These are phyloP conservation scores for Dissophora ornata DNA, from an alignment of 192 early-diverging fungal genomes.

Conservation along the genomic window DNA sequence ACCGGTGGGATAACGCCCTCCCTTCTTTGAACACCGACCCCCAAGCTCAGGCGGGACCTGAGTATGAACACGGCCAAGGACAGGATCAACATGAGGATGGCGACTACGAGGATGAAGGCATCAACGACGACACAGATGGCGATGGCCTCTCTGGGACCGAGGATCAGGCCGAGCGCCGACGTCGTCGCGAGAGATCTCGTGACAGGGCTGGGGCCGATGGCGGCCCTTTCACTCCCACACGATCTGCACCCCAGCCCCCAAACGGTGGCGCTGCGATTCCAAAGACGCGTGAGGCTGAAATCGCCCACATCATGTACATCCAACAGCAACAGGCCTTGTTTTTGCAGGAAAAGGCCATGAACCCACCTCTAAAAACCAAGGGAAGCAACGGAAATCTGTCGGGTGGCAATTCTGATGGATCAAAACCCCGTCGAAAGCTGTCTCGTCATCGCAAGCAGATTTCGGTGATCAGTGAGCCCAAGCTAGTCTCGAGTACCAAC, in stretches of 20 bases:
- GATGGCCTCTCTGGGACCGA: slow-evolving; percentile 48
- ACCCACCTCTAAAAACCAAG: slow-evolving; percentile 33
- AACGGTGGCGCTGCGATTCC: slow-evolving; percentile 10
- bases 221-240: slow-evolving; percentile 31
- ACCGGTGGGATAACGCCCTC: slow-evolving; percentile 30
- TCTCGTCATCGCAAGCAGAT: slow-evolving; percentile 51
- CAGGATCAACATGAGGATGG: slow-evolving; percentile 52
- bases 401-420: slow-evolving; percentile 28
- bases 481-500: slow-evolving; percentile 40
- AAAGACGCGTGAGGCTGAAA: slow-evolving; percentile 44
- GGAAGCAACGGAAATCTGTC: slow-evolving; percentile 49
- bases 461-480: slow-evolving; percentile 49
- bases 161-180: slow-evolving; percentile 26
- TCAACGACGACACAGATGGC: slow-evolving; percentile 47
- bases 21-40: slow-evolving; percentile 5
- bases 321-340: slow-evolving; percentile 53
- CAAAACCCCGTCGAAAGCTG: slow-evolving; percentile 31
- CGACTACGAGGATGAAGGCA: slow-evolving; percentile 45
- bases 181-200: slow-evolving; percentile 15
- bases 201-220: slow-evolving; percentile 10
- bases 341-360: slow-evolving; percentile 51
- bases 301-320: slow-evolving; percentile 54
- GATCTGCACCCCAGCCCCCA: slow-evolving; percentile 43
- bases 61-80: slow-evolving; percentile 40
- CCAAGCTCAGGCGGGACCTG: slow-evolving; percentile 1